A percentile compares a stretch with the other conserved stretches of the same genome.
phyloP scores from a whole-genome alignment of 257 asterid genomes.

The Fraxinus quadrangulata region DNA sequence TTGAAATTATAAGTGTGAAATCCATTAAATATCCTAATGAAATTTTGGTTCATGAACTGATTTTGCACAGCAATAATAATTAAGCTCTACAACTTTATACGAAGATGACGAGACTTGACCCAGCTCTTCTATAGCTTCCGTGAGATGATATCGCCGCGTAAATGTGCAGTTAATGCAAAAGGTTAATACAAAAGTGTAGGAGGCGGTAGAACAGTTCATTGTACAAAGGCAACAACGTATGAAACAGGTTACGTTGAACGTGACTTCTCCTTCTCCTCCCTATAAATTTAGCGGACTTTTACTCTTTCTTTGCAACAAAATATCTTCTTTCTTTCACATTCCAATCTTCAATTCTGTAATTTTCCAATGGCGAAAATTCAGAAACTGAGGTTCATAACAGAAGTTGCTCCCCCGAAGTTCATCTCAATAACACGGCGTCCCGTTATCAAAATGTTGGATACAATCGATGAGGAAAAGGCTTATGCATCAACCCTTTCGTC shows the following conservation, averaged over 20 bases:
- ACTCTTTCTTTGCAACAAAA: neutral
- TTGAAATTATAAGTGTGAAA: too few species aligned
- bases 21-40: too few species aligned
- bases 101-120: neutral
- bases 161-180: constrained; percentile 35
- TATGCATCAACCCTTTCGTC: constrained; percentile 36
- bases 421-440: constrained; percentile 48
- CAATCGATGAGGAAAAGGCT: constrained; percentile 61
- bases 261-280: constrained; percentile 15
- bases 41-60: too few species aligned
- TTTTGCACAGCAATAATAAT: too few species aligned
- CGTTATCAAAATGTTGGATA: constrained; percentile 41
- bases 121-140: neutral
- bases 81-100: neutral
- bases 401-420: constrained; percentile 59
- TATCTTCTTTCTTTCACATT: neutral
- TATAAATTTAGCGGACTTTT: constrained; percentile 29
- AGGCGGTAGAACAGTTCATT: constrained; percentile 28
- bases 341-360: neutral
- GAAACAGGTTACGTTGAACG: constrained; percentile 30
- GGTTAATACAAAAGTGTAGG: neutral
- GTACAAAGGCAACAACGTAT: constrained; percentile 30
- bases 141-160: neutral
- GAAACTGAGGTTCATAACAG: constrained; percentile 45
- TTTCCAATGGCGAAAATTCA: constrained; percentile 40